Conservation (phyloP, 2,329 filamentous ascomycete species). For the Ophiostoma populinum region DNA sequence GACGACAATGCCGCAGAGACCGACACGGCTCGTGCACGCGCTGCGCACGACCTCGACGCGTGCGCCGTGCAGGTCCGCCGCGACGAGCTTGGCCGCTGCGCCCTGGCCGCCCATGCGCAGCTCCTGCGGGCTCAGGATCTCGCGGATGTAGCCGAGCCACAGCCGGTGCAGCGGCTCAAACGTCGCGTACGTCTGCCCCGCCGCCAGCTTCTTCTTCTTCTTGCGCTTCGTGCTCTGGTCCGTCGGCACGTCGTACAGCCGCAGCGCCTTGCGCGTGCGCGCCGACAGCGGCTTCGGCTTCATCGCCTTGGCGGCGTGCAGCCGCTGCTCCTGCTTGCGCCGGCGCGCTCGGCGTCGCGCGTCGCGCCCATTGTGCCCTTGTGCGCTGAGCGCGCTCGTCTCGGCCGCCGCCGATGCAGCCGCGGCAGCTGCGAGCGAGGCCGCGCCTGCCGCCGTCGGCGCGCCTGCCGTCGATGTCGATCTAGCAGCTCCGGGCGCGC, state of each 20-base stretch:
- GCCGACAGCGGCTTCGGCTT: conserved; percentile 59
- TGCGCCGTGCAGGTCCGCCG: conserved; percentile 84
- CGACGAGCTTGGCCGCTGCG: conserved; percentile 58
- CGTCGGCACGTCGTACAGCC: conserved; percentile 54
- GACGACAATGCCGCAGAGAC: conserved; percentile 70
- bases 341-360: conserved; percentile 32
- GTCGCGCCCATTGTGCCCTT: conserved; percentile 37
- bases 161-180: conserved; percentile 63
- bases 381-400: conserved; percentile 23
- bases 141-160: conserved; percentile 74
- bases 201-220: conserved; percentile 21
- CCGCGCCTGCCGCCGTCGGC: not conserved
- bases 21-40: conserved; percentile 64
- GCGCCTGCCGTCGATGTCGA: not conserved
- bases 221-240: not conserved
- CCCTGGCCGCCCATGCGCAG: conserved; percentile 36
- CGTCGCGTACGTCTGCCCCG: conserved; percentile 45
- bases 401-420: conserved; percentile 58
- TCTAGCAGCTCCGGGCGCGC: not conserved
- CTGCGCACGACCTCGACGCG: conserved; percentile 68
- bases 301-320: conserved; percentile 14
- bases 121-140: conserved; percentile 48
- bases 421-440: conserved; percentile 16
- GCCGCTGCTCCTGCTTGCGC: conserved; percentile 26
- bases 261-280: conserved; percentile 54